These are phyloP conservation scores for Penicillium tannophilum DNA, from an alignment of 495 filamentous ascomycete genomes.

Conservation along the genomic window DNA sequence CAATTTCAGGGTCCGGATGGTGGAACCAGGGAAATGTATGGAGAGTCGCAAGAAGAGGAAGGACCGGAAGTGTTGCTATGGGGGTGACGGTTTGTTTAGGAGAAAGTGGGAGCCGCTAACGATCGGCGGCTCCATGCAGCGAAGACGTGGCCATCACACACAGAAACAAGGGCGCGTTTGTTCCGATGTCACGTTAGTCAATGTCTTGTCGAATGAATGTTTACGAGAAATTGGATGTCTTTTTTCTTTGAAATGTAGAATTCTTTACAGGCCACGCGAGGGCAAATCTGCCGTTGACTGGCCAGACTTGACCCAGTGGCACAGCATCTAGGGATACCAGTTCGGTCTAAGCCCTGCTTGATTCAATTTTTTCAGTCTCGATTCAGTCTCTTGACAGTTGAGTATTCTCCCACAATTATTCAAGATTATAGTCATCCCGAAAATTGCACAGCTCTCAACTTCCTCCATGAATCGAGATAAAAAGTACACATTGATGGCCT, in stretches of 20 bases:
- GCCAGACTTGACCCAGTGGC: constrained; percentile 9
- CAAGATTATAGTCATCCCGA: not conserved
- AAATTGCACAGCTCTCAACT: not conserved
- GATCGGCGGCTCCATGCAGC: constrained; percentile 34
- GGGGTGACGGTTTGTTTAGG: constrained; percentile 28
- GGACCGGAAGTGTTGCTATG: constrained; percentile 15
- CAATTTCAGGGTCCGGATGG: constrained; percentile 1
- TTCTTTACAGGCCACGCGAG: constrained; percentile 24
- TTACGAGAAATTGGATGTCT: constrained; percentile 3
- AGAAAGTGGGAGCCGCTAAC: constrained; percentile 34
- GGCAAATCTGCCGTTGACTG: constrained; percentile 9
- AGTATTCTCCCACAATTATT: not conserved
- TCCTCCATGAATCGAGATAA: not conserved
- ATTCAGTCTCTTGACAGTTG: not conserved
- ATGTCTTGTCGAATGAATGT: not conserved
- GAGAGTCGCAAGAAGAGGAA: constrained; percentile 11
- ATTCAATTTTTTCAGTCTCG: not conserved
- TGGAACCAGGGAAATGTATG: constrained; percentile 1
- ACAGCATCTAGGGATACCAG: constrained; percentile 25
- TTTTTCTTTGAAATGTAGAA: constrained; percentile 13
- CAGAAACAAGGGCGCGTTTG: constrained; percentile 18
- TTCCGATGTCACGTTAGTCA: constrained; percentile 2
- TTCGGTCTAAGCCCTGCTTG: constrained; percentile 9
- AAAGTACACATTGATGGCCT: not conserved
- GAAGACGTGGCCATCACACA: constrained; percentile 34